These are phyloP conservation scores for Malus fusca DNA, from an alignment of 306 rosid species.

Conservation along the genomic window DNA sequence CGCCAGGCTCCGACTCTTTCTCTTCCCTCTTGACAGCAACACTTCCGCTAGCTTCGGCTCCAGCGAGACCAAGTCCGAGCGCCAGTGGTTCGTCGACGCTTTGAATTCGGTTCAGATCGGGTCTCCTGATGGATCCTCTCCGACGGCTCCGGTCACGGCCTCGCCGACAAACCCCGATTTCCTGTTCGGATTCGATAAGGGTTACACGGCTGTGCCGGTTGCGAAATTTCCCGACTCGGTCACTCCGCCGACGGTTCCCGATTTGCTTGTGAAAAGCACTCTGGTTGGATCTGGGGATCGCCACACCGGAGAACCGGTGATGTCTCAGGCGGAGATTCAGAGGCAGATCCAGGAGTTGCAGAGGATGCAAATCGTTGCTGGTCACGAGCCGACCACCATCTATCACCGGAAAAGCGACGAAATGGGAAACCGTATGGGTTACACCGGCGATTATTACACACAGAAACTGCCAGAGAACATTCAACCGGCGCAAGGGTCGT, in stretches of 20 bases:
- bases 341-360: slow-evolving; percentile 50
- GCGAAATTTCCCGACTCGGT: slow-evolving; percentile 27
- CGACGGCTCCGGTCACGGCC: slow-evolving; percentile 9
- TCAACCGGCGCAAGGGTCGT: slow-evolving; percentile 19
- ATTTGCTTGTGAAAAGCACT: slow-evolving; percentile 22
- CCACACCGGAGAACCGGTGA: slow-evolving; percentile 25
- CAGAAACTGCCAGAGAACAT: slow-evolving; percentile 37
- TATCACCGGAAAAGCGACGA: slow-evolving; percentile 42
- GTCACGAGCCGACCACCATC: slow-evolving; percentile 26
- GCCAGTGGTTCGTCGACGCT: slow-evolving; percentile 80
- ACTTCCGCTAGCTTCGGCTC: slow-evolving; percentile 23
- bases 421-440: slow-evolving; percentile 25
- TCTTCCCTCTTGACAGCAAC: slow-evolving; percentile 31
- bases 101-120: slow-evolving; percentile 70
- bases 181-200: slow-evolving; percentile 67
- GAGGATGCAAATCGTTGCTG: slow-evolving; percentile 38
- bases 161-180: slow-evolving; percentile 52
- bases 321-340: slow-evolving; percentile 41
- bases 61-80: slow-evolving; percentile 40
- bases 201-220: slow-evolving; percentile 20
- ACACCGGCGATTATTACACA: slow-evolving; percentile 32
- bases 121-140: slow-evolving; percentile 32
- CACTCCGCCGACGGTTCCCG: slow-evolving; percentile 27
- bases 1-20: slow-evolving; percentile 60
- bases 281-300: slow-evolving; percentile 41